Percentiles rank a stretch among this genome's conserved stretches.
Conservation (phyloP, 768 basidiomycete genomes). For the Russula olivacea region DNA sequence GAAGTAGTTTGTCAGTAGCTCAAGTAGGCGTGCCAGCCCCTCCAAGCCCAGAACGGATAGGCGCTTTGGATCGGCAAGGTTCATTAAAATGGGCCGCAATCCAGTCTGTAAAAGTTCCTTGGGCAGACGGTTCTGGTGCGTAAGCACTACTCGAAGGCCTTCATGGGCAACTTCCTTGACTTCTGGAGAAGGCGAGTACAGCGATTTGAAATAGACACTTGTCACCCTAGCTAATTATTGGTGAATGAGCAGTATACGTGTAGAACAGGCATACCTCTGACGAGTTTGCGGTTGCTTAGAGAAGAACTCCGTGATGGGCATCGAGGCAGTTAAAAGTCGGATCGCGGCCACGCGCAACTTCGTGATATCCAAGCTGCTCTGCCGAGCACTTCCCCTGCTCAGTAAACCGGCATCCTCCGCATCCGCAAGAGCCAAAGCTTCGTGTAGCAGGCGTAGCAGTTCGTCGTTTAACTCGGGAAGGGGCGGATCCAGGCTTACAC, state of each 20-base stretch:
- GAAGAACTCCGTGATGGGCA: slow-evolving; percentile 93
- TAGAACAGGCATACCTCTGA: slow-evolving; percentile 53
- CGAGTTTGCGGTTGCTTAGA: slow-evolving; percentile 77
- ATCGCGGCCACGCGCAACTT: slow-evolving; percentile 93
- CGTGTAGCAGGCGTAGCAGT: slow-evolving; percentile 82
- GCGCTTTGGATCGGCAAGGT: slow-evolving; percentile 92
- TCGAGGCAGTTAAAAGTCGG: slow-evolving; percentile 85
- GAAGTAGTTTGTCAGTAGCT: slow-evolving; percentile 97
- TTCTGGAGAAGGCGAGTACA: slow-evolving; percentile 86
- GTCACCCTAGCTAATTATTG: slow-evolving; percentile 58
- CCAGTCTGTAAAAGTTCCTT: slow-evolving; percentile 95
- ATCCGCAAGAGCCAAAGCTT: slow-evolving; percentile 91
- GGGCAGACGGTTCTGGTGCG: slow-evolving; percentile 85
- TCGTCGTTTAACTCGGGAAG: slow-evolving; percentile 91
- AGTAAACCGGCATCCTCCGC: slow-evolving; percentile 85
- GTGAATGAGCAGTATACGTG: neutral
- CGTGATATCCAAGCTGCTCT: slow-evolving; percentile 73
- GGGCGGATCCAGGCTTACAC: slow-evolving; percentile 82
- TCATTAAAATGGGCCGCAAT: slow-evolving; percentile 93
- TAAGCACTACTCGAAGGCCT: slow-evolving; percentile 81
- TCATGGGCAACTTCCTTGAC: slow-evolving; percentile 96
- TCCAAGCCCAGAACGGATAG: slow-evolving; percentile 89
- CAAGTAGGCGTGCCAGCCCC: slow-evolving; percentile 87
- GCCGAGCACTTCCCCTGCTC: slow-evolving; percentile 67
- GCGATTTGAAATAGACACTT: slow-evolving; percentile 94